A percentile compares a stretch with the other conserved stretches of the same genome.
These are phyloP conservation scores for Cynara cardunculus DNA, from an alignment of 129 eudicot species.

Conservation along the genomic window DNA sequence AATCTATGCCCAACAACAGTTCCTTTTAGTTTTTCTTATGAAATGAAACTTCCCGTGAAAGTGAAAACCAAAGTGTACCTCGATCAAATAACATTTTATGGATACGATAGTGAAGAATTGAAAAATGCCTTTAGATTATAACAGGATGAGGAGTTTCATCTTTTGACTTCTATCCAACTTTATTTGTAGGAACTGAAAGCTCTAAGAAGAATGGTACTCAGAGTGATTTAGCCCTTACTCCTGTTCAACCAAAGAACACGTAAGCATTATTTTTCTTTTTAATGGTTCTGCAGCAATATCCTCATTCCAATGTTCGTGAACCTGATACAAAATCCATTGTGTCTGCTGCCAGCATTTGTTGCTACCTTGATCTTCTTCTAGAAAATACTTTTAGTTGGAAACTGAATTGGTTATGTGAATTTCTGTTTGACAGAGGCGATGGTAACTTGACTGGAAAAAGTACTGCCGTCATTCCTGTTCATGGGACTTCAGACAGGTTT, in stretches of 20 bases:
- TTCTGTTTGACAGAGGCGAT: conserved; percentile 44
- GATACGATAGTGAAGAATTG: background rate
- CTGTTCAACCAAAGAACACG: conserved; percentile 51
- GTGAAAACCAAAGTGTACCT: background rate
- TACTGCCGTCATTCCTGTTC: conserved; percentile 56
- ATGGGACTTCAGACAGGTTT: conserved; percentile 74
- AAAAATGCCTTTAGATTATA: background rate
- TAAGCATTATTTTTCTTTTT: conserved; percentile 32
- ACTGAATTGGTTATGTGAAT: conserved; percentile 1
- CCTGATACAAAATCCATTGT: background rate
- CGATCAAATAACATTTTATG: background rate
- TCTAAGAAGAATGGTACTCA: conserved; percentile 55
- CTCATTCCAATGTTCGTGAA: background rate
- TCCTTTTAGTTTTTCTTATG: background rate
- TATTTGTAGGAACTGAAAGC: conserved; percentile 46
- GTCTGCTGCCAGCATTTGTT: background rate
- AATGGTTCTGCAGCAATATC: background rate
- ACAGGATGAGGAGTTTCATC: background rate
- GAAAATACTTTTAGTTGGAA: background rate
- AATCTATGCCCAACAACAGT: background rate
- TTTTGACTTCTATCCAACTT: conserved; percentile 8
- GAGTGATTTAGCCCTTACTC: conserved; percentile 50
- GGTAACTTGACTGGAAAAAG: conserved; percentile 51
- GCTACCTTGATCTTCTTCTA: background rate
- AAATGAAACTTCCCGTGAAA: background rate